These are phyloP conservation scores for Zoysia japonica DNA, from an alignment of 176 grass and related monocot genomes.

Conservation along the genomic window DNA sequence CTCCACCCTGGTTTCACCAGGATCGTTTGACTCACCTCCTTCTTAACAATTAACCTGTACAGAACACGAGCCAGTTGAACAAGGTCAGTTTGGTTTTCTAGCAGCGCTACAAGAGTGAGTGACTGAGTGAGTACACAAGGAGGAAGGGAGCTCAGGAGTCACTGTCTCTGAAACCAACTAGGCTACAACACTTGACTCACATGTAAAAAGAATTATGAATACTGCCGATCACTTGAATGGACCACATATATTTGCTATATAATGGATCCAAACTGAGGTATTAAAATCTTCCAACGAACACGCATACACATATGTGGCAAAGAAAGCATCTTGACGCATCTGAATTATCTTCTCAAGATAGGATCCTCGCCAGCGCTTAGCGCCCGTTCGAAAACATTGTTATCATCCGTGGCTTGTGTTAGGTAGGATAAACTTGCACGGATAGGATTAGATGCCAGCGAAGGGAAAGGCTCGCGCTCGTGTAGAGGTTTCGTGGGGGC, in stretches of 20 bases:
- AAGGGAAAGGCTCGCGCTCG: conserved; percentile 33
- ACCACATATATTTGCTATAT: conserved; percentile 41
- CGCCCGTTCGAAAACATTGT: conserved; percentile 29
- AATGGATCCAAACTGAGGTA: conserved; percentile 40
- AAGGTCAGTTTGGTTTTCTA: neutral
- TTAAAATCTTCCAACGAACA: conserved; percentile 45
- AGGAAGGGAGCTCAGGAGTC: conserved; percentile 44
- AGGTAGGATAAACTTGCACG: conserved; percentile 58
- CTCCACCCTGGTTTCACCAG: conserved; percentile 82
- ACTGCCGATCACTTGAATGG: conserved; percentile 24
- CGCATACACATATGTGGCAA: conserved; percentile 36
- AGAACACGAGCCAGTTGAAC: conserved; percentile 9
- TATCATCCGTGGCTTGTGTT: conserved; percentile 33
- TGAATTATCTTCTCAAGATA: conserved; percentile 28
- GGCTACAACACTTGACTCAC: conserved; percentile 25
- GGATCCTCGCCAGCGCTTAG: conserved; percentile 43
- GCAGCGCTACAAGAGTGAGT: conserved; percentile 4
- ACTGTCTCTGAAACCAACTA: conserved; percentile 39
- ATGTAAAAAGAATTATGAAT: conserved; percentile 32
- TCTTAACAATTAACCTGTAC: conserved; percentile 66
- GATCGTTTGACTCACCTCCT: conserved; percentile 68
- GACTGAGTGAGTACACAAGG: neutral
- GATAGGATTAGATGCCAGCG: conserved; percentile 45
- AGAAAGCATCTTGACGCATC: conserved; percentile 15
- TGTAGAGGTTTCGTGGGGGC: conserved; percentile 39